Base-by-base conservation (phyloP, 1,284 basidiomycete genomes). In the Porodaedalea pini region DNA sequence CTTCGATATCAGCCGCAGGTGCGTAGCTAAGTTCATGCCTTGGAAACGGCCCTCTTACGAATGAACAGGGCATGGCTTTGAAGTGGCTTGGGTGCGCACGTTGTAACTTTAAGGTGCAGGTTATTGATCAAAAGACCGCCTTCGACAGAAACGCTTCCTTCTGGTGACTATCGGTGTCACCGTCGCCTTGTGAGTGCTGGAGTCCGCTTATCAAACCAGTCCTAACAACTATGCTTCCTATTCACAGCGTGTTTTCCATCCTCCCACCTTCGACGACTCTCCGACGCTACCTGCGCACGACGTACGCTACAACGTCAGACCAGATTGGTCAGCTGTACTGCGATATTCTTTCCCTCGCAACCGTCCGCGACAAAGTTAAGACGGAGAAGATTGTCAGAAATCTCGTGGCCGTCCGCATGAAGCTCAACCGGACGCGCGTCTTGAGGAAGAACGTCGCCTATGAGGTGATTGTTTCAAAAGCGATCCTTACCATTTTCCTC, bases 181-280 rank as follows among this genome's bases (percentile, higher is more conserved):
- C 6, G 80, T 82, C 32, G 85, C 86, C 2, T 86, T 83, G 84
- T 85, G 68, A n/a, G n/a, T n/a, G n/a, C n/a, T n/a, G n/a, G n/a
- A n/a, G n/a, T n/a, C n/a, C 64, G 77, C 70, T n/a, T n/a, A n/a
- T n/a, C n/a, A n/a, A n/a, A n/a, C n/a, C 2, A 29, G 41, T 8
- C 2, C n/a, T 27, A 2, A 1, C 37, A 1, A 15, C 19, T 23
- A 31, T 31, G 23, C 23, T 23, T 23, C 7, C 3, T 13, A 49
- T 21, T 13, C 21, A 7, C 57, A 88, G 86, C 59, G 68, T 88
- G 21, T 79, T 85, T 59, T 87, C 86, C 0, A 79, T 85, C 69
- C 70, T 89, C 5, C 87, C 88, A 1, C 87, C 87, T 0, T 79
- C 83, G 0, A 86, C 81, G 0, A 88, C 88, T 0, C 79, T 90